Conservation (phyloP, 2,329 filamentous ascomycete species). For the Penicillium thymicola region DNA sequence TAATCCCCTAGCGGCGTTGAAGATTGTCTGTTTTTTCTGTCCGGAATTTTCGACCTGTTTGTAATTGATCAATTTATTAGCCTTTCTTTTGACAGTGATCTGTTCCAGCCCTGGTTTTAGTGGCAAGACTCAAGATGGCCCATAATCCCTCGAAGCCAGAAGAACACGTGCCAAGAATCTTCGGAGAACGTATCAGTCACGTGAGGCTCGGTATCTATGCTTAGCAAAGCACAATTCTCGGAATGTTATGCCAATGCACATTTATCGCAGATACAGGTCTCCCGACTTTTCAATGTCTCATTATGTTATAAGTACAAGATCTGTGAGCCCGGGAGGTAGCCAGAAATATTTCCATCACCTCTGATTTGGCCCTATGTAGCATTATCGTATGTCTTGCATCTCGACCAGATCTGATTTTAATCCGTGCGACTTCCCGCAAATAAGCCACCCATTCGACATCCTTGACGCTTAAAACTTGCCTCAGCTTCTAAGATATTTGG, state of each 20-base stretch:
- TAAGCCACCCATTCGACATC: neutral
- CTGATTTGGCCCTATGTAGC: neutral
- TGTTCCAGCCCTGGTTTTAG: neutral
- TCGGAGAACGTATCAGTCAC: neutral
- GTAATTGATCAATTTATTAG: neutral
- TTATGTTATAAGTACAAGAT: neutral
- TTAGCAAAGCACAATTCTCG: slow-evolving; percentile 6
- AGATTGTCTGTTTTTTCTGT: too few species aligned
- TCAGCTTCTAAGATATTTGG: neutral
- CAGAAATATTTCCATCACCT: slow-evolving; percentile 2
- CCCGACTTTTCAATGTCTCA: neutral
- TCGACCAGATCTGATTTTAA: slow-evolving; percentile 1
- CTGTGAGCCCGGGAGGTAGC: slow-evolving; percentile 1
- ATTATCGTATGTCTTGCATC: slow-evolving; percentile 11
- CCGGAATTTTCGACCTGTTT: too few species aligned
- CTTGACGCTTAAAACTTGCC: neutral
- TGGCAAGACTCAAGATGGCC: neutral
- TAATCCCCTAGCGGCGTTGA: neutral
- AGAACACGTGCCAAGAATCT: slow-evolving; percentile 6
- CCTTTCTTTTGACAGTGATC: neutral
- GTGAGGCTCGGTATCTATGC: neutral
- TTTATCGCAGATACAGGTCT: neutral
- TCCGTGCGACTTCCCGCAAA: neutral
- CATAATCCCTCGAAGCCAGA: too few species aligned
- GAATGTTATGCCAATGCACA: neutral